phyloP scores from a whole-genome alignment of 2,329 filamentous ascomycete species.

The Cercospora sesami region DNA sequence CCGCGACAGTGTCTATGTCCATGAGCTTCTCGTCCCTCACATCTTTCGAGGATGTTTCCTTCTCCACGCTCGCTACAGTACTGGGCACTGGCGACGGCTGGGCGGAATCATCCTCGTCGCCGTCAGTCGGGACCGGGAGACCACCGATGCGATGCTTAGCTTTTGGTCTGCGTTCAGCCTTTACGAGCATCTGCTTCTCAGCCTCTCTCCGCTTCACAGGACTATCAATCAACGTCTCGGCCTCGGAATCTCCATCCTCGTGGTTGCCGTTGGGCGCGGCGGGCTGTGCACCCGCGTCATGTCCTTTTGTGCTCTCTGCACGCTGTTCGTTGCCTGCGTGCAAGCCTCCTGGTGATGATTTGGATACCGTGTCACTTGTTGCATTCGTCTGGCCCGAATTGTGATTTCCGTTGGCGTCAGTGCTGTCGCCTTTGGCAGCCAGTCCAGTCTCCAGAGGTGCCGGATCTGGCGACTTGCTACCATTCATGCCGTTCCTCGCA shows the following conservation, averaged over 20 bases:
- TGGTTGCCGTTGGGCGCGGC: slow-evolving; percentile 24
- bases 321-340: slow-evolving; percentile 17
- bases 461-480: slow-evolving; percentile 32
- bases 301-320: slow-evolving; percentile 1
- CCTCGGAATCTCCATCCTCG: slow-evolving; percentile 49
- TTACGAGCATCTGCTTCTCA: slow-evolving; percentile 36
- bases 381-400: slow-evolving; percentile 7
- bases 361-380: background rate
- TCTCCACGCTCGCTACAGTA: slow-evolving; percentile 30
- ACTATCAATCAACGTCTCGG: slow-evolving; percentile 52
- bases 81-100: slow-evolving; percentile 34
- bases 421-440: background rate
- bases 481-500: slow-evolving; percentile 34
- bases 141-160: slow-evolving; percentile 35
- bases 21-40: slow-evolving; percentile 30
- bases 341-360: slow-evolving; percentile 21
- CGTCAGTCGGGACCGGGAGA: slow-evolving; percentile 35
- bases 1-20: slow-evolving; percentile 25
- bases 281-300: slow-evolving; percentile 10
- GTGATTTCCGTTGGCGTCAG: slow-evolving; percentile 16
- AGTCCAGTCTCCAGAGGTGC: slow-evolving; percentile 23
- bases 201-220: slow-evolving; percentile 44
- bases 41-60: slow-evolving; percentile 22
- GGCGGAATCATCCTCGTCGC: slow-evolving; percentile 36
- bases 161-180: slow-evolving; percentile 26